Base-by-base conservation (phyloP, 345 rosid genomes). In the Euphorbia lathyris region DNA sequence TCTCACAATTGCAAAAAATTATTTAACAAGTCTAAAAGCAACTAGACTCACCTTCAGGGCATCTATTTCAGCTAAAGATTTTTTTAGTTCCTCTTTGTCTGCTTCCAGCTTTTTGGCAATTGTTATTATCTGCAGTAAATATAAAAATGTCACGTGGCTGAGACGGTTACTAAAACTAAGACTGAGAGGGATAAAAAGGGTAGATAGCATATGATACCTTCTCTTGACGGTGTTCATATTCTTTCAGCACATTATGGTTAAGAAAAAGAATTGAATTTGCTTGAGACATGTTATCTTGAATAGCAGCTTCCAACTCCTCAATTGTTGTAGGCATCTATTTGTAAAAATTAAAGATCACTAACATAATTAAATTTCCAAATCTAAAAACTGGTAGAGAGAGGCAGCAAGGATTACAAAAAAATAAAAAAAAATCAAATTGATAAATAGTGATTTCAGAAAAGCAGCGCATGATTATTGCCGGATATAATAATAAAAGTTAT, bases 241-340 rank as follows among this genome's bases (percentile, higher is more conserved):
- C 97, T 72, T 84, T 83, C 65, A 94, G 69, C 32, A 90, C 81
- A 74, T 94, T 94, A 65, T 87, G 90, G 80, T 94, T 94, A 58
- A 94, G 83, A 36, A 84, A 88, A 65, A 86, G 87, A 68, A 86
- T 89, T 57, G 97, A 89, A 81, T 94, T 94, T 53, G 97, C 97
- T 81, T 88, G 91, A 75, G 93, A 80, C 32, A 83, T 67, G 68
- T 77, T 84, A 74, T 91, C 98, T 77, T 90, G 90, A 66, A 91
- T 91, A 17, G 95, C 95, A 58, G 97, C 98, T 76, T 90, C 89
- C 79, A 94, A 66, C 73, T 94, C 97, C 85, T 91, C 98, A 47
- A 94, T 72, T 16, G 97, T 91, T 10, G 74, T 58, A n/a, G 80
- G 80, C 80, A 77, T 72, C 80, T 77, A 55, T 40, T n/a, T 4